phyloP scores from a whole-genome alignment of 2,329 filamentous ascomycete genomes.

The Paracorniculantispora psalliotae region DNA sequence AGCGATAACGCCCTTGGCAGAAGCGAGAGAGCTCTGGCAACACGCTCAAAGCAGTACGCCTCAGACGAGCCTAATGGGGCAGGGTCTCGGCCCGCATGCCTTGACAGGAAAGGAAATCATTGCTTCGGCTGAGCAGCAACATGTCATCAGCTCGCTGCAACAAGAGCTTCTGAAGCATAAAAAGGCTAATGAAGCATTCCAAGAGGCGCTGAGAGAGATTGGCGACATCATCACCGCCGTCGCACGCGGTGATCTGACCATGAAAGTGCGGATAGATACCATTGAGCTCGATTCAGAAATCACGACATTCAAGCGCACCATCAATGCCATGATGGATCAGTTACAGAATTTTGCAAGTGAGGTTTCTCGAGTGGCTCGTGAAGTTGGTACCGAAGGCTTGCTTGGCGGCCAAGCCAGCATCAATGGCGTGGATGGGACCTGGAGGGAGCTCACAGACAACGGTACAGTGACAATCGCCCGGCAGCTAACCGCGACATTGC shows the following conservation, averaged over 20 bases:
- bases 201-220: conserved; percentile 93
- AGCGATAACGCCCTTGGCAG: not conserved
- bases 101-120: not conserved
- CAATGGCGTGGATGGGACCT: conserved; percentile 89
- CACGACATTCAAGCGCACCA: conserved; percentile 93
- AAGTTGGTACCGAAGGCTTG: conserved; percentile 93
- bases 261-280: conserved; percentile 92
- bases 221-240: conserved; percentile 96
- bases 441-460: conserved; percentile 93
- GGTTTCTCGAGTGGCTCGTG: conserved; percentile 87
- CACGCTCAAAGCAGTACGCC: not conserved
- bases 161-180: conserved; percentile 89
- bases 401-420: conserved; percentile 92
- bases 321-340: conserved; percentile 99
- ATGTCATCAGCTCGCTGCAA: not conserved
- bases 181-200: conserved; percentile 97
- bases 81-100: not conserved
- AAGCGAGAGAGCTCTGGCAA: not conserved
- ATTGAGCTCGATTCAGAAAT: conserved; percentile 98
- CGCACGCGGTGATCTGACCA: conserved; percentile 89
- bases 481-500: not conserved
- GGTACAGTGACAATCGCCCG: not conserved
- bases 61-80: not conserved
- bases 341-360: conserved; percentile 94
- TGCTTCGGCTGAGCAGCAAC: not conserved